Conservation (phyloP, 2,329 filamentous ascomycete species). For the Sarocladiaceae sp. region DNA sequence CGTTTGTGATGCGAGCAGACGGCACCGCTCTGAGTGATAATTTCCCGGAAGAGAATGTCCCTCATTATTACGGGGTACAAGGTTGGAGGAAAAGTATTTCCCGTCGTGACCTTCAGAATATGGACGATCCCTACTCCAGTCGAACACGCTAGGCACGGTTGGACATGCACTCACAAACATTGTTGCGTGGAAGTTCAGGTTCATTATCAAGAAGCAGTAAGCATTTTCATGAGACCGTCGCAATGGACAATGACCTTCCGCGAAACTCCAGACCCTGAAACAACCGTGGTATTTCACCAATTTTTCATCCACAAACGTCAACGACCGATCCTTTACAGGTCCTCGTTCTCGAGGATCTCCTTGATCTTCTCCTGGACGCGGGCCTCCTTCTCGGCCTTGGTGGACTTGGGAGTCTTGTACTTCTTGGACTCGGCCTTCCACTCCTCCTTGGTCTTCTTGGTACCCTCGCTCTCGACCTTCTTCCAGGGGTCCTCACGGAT, state of each 20-base stretch:
- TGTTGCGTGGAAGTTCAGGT: not conserved
- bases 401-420: conserved; percentile 71
- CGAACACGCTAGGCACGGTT: too few relatives aligned
- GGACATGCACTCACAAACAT: too few relatives aligned
- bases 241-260: conserved; percentile 27
- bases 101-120: too few relatives aligned
- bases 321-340: conserved; percentile 22
- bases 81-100: too few relatives aligned
- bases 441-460: conserved; percentile 96
- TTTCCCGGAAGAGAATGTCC: too few relatives aligned
- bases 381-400: conserved; percentile 75
- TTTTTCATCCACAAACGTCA: conserved; percentile 18
- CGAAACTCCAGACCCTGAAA: conserved; percentile 31
- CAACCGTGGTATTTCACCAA: conserved; percentile 9
- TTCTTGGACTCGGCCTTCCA: conserved; percentile 95
- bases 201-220: conserved; percentile 8
- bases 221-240: conserved; percentile 27
- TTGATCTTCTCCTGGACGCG: conserved; percentile 88
- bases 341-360: conserved; percentile 56
- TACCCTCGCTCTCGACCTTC: conserved; percentile 67
- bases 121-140: too few relatives aligned
- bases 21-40: too few relatives aligned
- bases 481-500: conserved; percentile 98
- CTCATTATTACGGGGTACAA: too few relatives aligned
- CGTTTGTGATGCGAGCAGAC: too few relatives aligned